These are phyloP conservation scores for Pholiota adiposa DNA, from an alignment of 1,284 basidiomycete genomes.

Conservation along the genomic window DNA sequence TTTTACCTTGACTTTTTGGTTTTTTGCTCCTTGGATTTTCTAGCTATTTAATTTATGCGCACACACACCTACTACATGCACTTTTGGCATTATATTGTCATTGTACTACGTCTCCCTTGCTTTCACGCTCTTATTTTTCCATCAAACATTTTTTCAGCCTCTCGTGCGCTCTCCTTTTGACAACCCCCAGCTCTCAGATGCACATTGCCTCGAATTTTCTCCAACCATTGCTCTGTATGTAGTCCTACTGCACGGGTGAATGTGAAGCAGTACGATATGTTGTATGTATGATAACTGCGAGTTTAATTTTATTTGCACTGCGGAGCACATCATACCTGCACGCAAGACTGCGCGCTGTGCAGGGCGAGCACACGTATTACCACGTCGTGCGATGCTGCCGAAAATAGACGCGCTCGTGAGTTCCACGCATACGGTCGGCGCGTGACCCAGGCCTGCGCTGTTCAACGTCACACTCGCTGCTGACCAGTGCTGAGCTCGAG, in stretches of 20 bases:
- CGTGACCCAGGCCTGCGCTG: conserved; percentile 7
- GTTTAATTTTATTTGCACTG: background rate
- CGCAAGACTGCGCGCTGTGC: background rate
- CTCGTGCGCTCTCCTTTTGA: background rate
- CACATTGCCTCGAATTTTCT: background rate
- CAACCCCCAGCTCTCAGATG: background rate
- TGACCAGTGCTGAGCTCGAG: background rate
- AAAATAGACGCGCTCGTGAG: conserved; percentile 12
- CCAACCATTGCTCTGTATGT: background rate
- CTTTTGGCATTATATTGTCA: conserved; percentile 13
- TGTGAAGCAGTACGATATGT: background rate
- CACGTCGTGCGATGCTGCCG: background rate
- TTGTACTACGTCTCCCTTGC: conserved; percentile 1
- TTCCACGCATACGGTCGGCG: conserved; percentile 2
- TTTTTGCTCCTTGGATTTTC: background rate
- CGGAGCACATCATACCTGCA: background rate
- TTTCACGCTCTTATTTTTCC: conserved; percentile 16
- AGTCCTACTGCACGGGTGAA: background rate
- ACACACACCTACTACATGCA: conserved; percentile 9
- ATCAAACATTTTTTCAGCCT: conserved; percentile 9
- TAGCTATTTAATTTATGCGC: background rate
- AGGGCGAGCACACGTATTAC: background rate
- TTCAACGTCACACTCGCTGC: conserved; percentile 4
- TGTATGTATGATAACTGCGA: background rate
- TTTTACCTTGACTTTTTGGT: conserved; percentile 2